Percentiles rank a stretch among this genome's conserved stretches.
phyloP scores from a whole-genome alignment of 768 basidiomycete genomes.

The Psilocybe cubensis region DNA sequence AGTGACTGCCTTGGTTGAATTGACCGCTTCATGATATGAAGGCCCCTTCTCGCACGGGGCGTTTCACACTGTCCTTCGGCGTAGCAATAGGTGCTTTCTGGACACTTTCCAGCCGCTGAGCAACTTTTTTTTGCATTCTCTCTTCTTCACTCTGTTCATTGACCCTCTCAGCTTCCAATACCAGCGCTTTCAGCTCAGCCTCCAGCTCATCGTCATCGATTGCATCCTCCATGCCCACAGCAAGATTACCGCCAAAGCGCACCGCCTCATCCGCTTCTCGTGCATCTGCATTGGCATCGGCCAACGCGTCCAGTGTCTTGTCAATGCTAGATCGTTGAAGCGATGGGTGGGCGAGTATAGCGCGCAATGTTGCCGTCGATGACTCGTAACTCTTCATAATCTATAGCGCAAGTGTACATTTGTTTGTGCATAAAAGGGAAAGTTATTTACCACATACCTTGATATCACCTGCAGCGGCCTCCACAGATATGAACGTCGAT shows the following conservation, averaged over 20 bases:
- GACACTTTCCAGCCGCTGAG: conserved; percentile 10
- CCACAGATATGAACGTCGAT: conserved; percentile 78
- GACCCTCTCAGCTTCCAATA: conserved; percentile 33
- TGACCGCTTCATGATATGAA: neutral
- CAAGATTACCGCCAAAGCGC: conserved; percentile 64
- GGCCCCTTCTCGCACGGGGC: neutral
- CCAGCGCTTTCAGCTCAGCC: conserved; percentile 64
- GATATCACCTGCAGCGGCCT: conserved; percentile 87
- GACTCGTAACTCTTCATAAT: conserved; percentile 87
- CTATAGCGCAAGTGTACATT: conserved; percentile 37
- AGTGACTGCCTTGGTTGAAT: neutral
- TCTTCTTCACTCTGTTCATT: conserved; percentile 6
- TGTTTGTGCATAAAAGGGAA: neutral
- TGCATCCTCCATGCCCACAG: conserved; percentile 52
- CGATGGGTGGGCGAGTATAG: conserved; percentile 80
- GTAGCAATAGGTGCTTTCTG: neutral
- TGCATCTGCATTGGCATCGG: conserved; percentile 82
- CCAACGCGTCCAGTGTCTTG: conserved; percentile 85
- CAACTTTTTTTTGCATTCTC: conserved; percentile 10
- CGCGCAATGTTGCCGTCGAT: conserved; percentile 75
- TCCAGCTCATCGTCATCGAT: conserved; percentile 50
- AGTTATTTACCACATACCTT: conserved; percentile 54
- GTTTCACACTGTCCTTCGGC: neutral
- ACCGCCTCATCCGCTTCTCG: conserved; percentile 83
- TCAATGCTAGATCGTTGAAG: conserved; percentile 81